A percentile compares a stretch with the other conserved stretches of the same genome.
phyloP scores from a whole-genome alignment of 164 flowering plant species.

The Liquidambar formosana region DNA sequence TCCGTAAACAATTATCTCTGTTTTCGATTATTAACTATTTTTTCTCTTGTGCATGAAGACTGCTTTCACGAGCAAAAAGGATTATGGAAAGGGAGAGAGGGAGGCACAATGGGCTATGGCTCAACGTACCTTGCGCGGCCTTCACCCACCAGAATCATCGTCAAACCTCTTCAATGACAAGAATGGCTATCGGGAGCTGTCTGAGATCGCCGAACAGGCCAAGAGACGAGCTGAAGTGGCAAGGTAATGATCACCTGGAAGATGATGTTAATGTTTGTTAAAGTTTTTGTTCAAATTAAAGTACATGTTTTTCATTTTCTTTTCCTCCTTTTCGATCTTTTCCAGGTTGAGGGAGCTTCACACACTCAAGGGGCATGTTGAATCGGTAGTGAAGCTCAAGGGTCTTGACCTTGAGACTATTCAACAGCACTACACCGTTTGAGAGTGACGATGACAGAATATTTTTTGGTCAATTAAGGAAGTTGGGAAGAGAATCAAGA shows the following conservation, averaged over 20 bases:
- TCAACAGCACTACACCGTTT: slow-evolving; percentile 39
- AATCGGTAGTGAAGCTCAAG: slow-evolving; percentile 41
- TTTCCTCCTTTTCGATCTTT: not conserved
- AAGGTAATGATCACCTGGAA: slow-evolving; percentile 8
- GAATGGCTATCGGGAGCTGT: slow-evolving; percentile 31
- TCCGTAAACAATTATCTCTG: not conserved
- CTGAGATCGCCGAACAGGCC: slow-evolving; percentile 45
- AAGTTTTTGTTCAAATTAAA: not conserved
- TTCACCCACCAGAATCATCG: slow-evolving; percentile 22
- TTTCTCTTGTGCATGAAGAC: slow-evolving; percentile 17
- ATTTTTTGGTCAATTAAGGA: not conserved
- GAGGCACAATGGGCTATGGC: slow-evolving; percentile 45
- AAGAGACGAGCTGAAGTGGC: slow-evolving; percentile 44
- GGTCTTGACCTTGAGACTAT: slow-evolving; percentile 39
- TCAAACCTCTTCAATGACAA: slow-evolving; percentile 21
- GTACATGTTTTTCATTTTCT: no score
- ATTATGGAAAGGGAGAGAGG: slow-evolving; percentile 38
- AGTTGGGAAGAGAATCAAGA: not conserved
- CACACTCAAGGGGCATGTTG: slow-evolving; percentile 32
- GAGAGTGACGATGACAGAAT: not conserved
- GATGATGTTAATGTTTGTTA: not conserved
- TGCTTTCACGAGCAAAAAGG: slow-evolving; percentile 43
- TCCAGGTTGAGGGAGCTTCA: slow-evolving; percentile 42
- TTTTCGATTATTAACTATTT: not conserved
- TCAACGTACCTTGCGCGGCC: slow-evolving; percentile 39